Evolutionary conservation across 169 alveolate species (phyloP).

Genomic region (Perkinsus olseni): DNA sequence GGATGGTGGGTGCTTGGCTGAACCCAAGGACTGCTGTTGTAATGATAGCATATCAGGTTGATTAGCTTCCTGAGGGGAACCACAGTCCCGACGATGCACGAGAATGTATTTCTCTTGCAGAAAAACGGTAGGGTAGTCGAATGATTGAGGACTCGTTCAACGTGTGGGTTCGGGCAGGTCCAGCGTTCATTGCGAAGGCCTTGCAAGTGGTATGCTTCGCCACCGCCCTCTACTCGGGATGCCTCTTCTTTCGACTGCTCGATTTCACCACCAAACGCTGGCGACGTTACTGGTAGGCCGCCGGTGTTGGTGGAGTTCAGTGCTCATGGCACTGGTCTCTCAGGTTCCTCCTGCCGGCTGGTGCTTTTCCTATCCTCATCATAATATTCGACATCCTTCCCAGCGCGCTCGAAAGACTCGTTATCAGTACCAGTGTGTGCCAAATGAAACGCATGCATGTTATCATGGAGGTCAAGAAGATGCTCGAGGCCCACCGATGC

Average conservation of each 20-base stretch:
- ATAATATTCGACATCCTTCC: background rate
- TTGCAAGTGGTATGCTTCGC: background rate
- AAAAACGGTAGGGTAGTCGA: background rate
- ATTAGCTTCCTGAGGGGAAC: background rate
- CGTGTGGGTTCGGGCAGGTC: background rate
- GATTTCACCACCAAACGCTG: background rate
- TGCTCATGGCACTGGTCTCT: background rate
- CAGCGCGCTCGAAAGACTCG: background rate
- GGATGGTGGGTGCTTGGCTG: background rate
- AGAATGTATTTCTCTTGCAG: background rate
- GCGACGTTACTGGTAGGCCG: background rate
- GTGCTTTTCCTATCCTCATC: background rate
- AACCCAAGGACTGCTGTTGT: background rate
- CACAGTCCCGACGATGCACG: background rate
- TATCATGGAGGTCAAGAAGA: background rate
- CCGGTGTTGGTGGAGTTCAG: background rate
- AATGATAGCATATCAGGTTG: background rate
- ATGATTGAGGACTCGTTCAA: background rate
- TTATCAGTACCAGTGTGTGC: background rate
- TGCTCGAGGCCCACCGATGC: background rate
- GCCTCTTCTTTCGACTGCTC: background rate
- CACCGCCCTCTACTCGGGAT: background rate
- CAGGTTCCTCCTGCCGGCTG: background rate
- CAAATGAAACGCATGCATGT: background rate
- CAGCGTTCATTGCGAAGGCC: background rate